Percentiles rank a stretch among this genome's conserved stretches.
These are phyloP conservation scores for Senna siamea DNA, from an alignment of 306 rosid genomes.

Conservation along the genomic window DNA sequence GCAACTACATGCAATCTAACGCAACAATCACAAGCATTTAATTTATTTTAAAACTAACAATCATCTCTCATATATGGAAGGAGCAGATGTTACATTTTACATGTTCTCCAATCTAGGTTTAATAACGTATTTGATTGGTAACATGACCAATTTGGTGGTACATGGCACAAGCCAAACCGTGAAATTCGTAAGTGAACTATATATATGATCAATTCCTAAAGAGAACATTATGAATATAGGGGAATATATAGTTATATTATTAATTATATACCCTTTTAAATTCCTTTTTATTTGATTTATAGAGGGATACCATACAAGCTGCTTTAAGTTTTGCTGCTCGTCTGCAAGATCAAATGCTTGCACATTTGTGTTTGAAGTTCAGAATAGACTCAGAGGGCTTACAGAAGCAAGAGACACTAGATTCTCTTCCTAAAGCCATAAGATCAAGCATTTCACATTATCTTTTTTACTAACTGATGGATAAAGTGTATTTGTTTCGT, in stretches of 20 bases:
- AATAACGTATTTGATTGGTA: conserved; percentile 76
- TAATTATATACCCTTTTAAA: no score
- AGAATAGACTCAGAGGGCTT: conserved; percentile 76
- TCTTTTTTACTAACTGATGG: conserved; percentile 60
- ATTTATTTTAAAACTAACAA: no score
- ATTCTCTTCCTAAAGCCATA: conserved; percentile 87
- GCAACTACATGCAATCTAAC: no score
- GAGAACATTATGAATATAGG: no score
- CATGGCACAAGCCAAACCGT: conserved; percentile 73
- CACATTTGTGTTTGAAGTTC: conserved; percentile 74
- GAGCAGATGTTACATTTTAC: no score
- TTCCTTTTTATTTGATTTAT: neutral
- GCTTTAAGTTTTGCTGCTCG: conserved; percentile 67
- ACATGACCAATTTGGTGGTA: conserved; percentile 90
- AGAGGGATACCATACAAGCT: conserved; percentile 78
- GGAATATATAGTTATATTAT: no score
- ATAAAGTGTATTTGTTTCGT: conserved; percentile 64
- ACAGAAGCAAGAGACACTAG: conserved; percentile 79
- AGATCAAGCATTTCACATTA: conserved; percentile 65
- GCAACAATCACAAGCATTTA: no score
- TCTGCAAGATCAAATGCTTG: conserved; percentile 74
- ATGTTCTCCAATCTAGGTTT: conserved; percentile 68
- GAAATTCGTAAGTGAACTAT: conserved; percentile 62
- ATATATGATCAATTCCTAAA: no score
- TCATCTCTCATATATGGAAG: no score